Conservation (phyloP, 129 eudicot genomes). For the Artemisia annua region DNA sequence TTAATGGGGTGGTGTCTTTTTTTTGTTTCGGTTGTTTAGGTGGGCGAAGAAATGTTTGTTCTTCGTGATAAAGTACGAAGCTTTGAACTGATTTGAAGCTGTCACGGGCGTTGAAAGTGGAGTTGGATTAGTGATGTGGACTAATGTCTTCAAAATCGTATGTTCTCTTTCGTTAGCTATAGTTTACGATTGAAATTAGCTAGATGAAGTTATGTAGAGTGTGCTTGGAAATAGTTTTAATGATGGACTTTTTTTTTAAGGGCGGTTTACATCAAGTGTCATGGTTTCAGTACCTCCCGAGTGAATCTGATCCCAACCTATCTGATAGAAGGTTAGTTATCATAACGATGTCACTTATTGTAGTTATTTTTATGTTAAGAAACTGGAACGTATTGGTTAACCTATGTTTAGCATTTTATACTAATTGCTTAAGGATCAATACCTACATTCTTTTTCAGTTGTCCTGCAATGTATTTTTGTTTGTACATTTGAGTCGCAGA, state of each 20-base stretch:
- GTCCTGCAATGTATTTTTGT: too few relatives aligned
- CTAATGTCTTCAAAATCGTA: conserved; percentile 90
- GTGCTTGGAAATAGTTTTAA: neutral
- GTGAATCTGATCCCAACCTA: conserved; percentile 60
- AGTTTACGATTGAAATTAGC: conserved; percentile 13
- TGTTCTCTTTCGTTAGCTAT: conserved; percentile 30
- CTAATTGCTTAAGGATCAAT: too few relatives aligned
- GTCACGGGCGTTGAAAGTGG: conserved; percentile 17
- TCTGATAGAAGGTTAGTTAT: conserved; percentile 71
- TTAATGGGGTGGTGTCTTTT: neutral
- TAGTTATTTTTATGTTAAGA: conserved; percentile 5
- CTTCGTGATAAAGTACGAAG: conserved; percentile 24
- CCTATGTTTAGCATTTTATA: neutral
- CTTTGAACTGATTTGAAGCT: conserved; percentile 23
- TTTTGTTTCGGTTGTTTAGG: neutral
- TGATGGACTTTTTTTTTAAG: conserved; percentile 42
- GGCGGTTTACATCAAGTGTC: conserved; percentile 96
- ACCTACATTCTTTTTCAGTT: too few relatives aligned
- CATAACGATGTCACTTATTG: neutral
- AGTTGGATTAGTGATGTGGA: conserved; percentile 66
- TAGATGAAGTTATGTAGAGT: conserved; percentile 7
- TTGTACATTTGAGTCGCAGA: too few relatives aligned
- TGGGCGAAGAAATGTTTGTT: conserved; percentile 18
- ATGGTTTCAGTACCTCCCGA: conserved; percentile 96
- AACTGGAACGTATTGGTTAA: conserved; percentile 2